Base-by-base conservation (phyloP, 305 asterid species). In the Fraxinus floribunda region DNA sequence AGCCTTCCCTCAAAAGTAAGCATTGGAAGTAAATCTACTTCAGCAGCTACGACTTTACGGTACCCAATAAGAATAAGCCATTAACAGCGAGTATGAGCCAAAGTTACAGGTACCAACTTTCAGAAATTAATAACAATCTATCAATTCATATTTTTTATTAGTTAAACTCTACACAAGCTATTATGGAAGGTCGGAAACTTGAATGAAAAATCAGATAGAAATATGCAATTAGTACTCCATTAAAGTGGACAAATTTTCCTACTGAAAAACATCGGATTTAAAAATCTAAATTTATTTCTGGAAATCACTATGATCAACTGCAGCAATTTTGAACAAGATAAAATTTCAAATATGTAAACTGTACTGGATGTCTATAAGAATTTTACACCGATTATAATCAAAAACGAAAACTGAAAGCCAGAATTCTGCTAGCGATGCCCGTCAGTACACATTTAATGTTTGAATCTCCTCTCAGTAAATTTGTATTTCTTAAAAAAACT, bases 21-120 rank as follows among this genome's bases (percentile, higher is more conserved):
- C 46, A 64, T 68, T 78, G 75, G 80, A 29, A 68, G 15, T 29
- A 9, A 68, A 68, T 68, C 88, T 75, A 55, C 84, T 84, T 83
- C 57, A 64, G 77, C 80, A 78, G 79, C 80, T 64, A 86, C 71
- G 81, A 83, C 84, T 86, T 85, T 62, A 75, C 75, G 81, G 76
- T 78, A 78, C 86, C 84, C 83, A 86, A 78, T 29, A 71, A 71
- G 46, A 79, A 76, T 70, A 86, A 80, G 81, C 71, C 78, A 83
- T 82, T 73, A 79, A 35, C 80, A 49, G 86, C 71, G 29, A 13
- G 75, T 68, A 66, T 81, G 77, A 78, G 78, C 71, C 80, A 77
- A 52, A 18, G 74, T 73, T 26, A 38, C 39, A 74, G 5, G 30
- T 35, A 70, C 24, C 72, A 18, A 46, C 18, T 68, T 26, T 49